Percentiles rank a stretch among this genome's conserved stretches.
These are phyloP conservation scores for Salicornia ramosissima DNA, from an alignment of 148 eudicot genomes.

Conservation along the genomic window DNA sequence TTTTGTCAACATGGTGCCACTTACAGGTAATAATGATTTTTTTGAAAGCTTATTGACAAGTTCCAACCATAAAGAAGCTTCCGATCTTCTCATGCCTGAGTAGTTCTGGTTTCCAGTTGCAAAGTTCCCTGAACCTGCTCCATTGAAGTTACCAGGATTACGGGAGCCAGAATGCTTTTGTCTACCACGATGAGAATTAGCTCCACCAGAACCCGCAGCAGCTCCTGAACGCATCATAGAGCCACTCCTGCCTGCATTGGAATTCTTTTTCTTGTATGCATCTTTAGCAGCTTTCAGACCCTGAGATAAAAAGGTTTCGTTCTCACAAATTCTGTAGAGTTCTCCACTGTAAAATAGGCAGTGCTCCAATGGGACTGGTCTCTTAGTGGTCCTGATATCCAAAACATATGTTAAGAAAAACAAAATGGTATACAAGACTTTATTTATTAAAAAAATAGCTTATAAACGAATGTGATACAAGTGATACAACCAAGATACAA, in stretches of 20 bases:
- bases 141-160: constrained; percentile 41
- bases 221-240: constrained; percentile 43
- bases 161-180: constrained; percentile 76
- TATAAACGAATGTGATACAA: background rate
- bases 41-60: constrained; percentile 81
- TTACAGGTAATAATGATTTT: constrained; percentile 80
- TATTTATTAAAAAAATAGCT: background rate
- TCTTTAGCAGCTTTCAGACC: constrained; percentile 88
- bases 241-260: constrained; percentile 39
- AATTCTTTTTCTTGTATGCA: constrained; percentile 58
- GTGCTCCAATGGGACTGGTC: constrained; percentile 99
- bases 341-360: constrained; percentile 90
- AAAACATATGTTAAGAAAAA: constrained; percentile 16
- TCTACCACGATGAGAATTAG: constrained; percentile 46
- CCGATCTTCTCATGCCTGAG: constrained; percentile 68
- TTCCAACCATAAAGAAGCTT: constrained; percentile 65
- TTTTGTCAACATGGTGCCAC: constrained; percentile 26
- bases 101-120: constrained; percentile 45
- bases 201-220: constrained; percentile 50
- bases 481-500: constrained; percentile 18
- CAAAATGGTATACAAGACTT: background rate
- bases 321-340: constrained; percentile 81
- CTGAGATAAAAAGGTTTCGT: constrained; percentile 56
- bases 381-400: constrained; percentile 77
- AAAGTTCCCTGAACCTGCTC: constrained; percentile 43